A percentile compares a stretch with the other conserved stretches of the same genome.
phyloP scores from a whole-genome alignment of 495 filamentous ascomycete species.

The Recurvomyces mirabilis region DNA sequence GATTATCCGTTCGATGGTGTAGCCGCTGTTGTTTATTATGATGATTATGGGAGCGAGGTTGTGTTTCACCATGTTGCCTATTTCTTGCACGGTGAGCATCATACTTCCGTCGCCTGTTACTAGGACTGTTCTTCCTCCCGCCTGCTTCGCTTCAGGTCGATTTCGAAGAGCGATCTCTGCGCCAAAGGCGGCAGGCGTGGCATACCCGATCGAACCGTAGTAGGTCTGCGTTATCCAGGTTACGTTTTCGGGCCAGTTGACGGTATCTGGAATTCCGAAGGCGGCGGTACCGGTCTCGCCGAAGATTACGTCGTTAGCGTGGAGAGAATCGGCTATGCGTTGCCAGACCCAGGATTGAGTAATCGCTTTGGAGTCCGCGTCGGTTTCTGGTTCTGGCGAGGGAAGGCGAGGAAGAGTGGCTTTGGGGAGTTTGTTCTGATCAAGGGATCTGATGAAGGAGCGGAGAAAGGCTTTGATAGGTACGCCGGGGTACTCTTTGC shows the following conservation, averaged over 20 bases:
- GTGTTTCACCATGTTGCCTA: slow-evolving; percentile 31
- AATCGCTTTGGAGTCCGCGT: slow-evolving; percentile 25
- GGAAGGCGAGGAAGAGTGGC: slow-evolving; percentile 12
- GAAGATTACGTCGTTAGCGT: slow-evolving; percentile 28
- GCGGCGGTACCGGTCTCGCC: slow-evolving; percentile 31
- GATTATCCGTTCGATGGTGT: slow-evolving; percentile 33
- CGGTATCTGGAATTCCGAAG: slow-evolving; percentile 25
- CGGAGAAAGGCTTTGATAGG: slow-evolving; percentile 27
- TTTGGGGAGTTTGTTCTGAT: slow-evolving; percentile 2
- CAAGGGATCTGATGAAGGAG: slow-evolving; percentile 5
- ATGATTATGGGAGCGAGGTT: slow-evolving; percentile 23
- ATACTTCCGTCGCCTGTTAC: slow-evolving; percentile 32
- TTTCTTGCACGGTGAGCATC: slow-evolving; percentile 31
- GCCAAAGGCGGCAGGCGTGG: slow-evolving; percentile 29
- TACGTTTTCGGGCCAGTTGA: slow-evolving; percentile 16
- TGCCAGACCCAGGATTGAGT: slow-evolving; percentile 32
- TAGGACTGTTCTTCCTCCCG: slow-evolving; percentile 25
- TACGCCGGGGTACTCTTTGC: slow-evolving; percentile 22
- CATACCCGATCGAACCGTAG: slow-evolving; percentile 32
- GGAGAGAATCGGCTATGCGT: slow-evolving; percentile 22
- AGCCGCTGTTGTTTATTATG: slow-evolving; percentile 32
- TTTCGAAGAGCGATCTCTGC: slow-evolving; percentile 24
- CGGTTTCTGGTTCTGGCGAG: slow-evolving; percentile 13
- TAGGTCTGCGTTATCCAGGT: slow-evolving; percentile 29
- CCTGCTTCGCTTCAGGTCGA: not conserved